phyloP scores from a whole-genome alignment of 2,329 filamentous ascomycete species.

The Aciculosporium take region DNA sequence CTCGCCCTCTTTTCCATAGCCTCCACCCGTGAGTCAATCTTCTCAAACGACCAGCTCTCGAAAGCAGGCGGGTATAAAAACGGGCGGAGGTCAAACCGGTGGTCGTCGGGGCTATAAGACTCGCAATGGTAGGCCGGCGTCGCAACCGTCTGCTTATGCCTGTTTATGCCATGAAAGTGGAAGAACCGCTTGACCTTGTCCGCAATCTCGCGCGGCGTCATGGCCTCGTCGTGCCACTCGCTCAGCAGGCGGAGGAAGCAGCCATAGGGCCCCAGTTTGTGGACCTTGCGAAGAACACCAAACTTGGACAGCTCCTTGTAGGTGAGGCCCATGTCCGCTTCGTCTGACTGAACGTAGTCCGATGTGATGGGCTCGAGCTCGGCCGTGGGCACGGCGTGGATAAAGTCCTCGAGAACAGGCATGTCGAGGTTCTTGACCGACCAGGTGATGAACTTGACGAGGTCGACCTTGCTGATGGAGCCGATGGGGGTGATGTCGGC shows the following conservation, averaged over 20 bases:
- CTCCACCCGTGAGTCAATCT: conserved; percentile 23
- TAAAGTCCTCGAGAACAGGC: conserved; percentile 47
- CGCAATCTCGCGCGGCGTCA: conserved; percentile 16
- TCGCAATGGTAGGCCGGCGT: conserved; percentile 2
- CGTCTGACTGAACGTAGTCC: conserved; percentile 22
- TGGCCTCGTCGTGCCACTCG: conserved; percentile 18
- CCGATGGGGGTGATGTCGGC: conserved; percentile 25
- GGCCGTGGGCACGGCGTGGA: conserved; percentile 41
- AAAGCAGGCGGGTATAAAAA: conserved; percentile 19
- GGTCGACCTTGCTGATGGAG: conserved; percentile 39
- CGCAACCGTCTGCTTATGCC: conserved; percentile 1
- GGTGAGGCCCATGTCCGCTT: conserved; percentile 30
- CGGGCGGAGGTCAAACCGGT: conserved; percentile 9
- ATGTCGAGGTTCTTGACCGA: conserved; percentile 39
- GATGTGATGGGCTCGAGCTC: conserved; percentile 31
- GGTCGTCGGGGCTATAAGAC: conserved; percentile 2
- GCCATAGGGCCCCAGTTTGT: conserved; percentile 27
- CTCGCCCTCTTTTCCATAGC: conserved; percentile 15
- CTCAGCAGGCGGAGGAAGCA: conserved; percentile 25
- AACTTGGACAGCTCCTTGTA: conserved; percentile 27
- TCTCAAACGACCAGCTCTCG: conserved; percentile 23
- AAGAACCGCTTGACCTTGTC: conserved; percentile 7
- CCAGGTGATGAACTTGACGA: conserved; percentile 51
- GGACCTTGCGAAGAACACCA: conserved; percentile 25
- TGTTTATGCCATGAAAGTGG: conserved; percentile 5